Evolutionary conservation across 352 stramenopile species (phyloP).

Genomic region (Globisporangium radiosum): DNA sequence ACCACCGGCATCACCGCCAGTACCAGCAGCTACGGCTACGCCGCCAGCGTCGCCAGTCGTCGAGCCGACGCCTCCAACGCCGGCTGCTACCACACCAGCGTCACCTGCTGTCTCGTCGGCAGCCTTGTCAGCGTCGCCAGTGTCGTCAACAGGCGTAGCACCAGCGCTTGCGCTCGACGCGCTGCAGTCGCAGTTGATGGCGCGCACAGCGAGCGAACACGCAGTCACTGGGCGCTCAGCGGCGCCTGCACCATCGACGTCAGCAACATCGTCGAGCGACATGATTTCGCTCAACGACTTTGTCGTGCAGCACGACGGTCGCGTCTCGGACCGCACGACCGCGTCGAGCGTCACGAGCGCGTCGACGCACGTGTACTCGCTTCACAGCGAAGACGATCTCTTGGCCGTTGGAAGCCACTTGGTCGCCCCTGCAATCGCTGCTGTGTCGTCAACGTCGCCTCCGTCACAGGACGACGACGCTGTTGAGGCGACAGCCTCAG

Average conservation of each 20-base stretch:
- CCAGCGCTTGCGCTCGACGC: neutral
- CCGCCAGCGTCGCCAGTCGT: neutral
- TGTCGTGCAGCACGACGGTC: slow-evolving; percentile 26
- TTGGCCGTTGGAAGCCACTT: slow-evolving; percentile 11
- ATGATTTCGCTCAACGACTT: slow-evolving; percentile 57
- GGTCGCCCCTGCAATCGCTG: slow-evolving; percentile 1
- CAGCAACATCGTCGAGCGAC: slow-evolving; percentile 9
- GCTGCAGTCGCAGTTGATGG: neutral
- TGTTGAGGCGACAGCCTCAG: neutral
- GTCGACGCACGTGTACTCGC: slow-evolving; percentile 16
- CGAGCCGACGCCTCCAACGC: too few species aligned
- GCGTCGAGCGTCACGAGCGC: slow-evolving; percentile 23
- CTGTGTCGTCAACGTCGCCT: too few species aligned
- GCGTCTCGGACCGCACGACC: slow-evolving; percentile 7
- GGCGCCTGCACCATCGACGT: neutral
- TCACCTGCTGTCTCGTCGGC: too few species aligned
- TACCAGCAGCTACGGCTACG: neutral
- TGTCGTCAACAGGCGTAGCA: too few species aligned
- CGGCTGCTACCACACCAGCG: too few species aligned
- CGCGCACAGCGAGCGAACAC: neutral
- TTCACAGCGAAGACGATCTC: slow-evolving; percentile 17
- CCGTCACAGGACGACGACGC: neutral
- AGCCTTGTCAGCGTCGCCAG: too few species aligned
- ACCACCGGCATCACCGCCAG: neutral
- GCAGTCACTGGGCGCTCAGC: neutral